Conservation (phyloP, 768 basidiomycete genomes). For the Pleurotus giganteus region DNA sequence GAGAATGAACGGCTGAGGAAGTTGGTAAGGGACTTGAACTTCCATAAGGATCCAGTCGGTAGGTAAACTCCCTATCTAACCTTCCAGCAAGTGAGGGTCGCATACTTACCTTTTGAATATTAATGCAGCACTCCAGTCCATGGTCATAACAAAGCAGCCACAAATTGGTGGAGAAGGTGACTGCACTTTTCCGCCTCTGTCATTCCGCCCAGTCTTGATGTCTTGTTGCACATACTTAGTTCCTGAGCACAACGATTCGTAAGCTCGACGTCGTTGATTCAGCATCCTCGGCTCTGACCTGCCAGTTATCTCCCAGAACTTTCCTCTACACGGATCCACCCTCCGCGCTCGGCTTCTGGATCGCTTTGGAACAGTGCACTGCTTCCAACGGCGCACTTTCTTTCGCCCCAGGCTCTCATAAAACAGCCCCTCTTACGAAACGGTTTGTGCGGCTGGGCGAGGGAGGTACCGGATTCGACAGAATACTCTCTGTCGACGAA, state of each 20-base stretch:
- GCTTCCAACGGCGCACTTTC: constrained; percentile 79
- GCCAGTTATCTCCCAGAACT: constrained; percentile 42
- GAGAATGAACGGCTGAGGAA: constrained; percentile 70
- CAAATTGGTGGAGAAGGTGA: constrained; percentile 90
- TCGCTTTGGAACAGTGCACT: constrained; percentile 90
- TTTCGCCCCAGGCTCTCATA: constrained; percentile 90
- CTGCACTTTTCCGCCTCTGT: constrained; percentile 11
- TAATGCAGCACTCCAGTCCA: constrained; percentile 75
- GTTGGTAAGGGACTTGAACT: constrained; percentile 75
- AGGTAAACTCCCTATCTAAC: constrained; percentile 17
- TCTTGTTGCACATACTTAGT: constrained; percentile 41
- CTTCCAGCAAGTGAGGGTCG: background rate
- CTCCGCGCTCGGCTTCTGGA: constrained; percentile 94
- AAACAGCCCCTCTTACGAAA: constrained; percentile 67
- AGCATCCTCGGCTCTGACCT: background rate
- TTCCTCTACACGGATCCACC: constrained; percentile 91
- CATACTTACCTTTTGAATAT: background rate
- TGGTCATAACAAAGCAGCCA: constrained; percentile 95
- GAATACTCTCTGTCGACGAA: constrained; percentile 40
- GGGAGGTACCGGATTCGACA: constrained; percentile 86
- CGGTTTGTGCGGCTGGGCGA: constrained; percentile 78
- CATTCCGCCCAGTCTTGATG: background rate
- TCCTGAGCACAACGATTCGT: constrained; percentile 93
- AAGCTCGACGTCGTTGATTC: constrained; percentile 28
- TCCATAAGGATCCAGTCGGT: constrained; percentile 86